Percentiles rank a stretch among this genome's conserved stretches.
phyloP scores from a whole-genome alignment of 345 rosid genomes.

The Aethionema arabicum region DNA sequence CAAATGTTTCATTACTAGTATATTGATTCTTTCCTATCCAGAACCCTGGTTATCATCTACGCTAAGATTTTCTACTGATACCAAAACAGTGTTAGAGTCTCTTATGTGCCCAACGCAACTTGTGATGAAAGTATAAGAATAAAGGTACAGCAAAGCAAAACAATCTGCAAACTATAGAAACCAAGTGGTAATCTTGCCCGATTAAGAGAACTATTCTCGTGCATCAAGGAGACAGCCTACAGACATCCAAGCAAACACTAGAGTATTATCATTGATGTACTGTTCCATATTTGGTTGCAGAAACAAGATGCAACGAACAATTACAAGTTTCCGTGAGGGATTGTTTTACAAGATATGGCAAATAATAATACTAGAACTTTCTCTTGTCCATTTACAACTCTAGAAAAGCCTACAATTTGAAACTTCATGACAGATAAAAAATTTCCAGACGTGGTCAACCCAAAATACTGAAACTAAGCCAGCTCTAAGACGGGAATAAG shows the following conservation, averaged over 20 bases:
- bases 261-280: background rate
- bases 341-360: background rate
- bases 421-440: background rate
- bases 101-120: background rate
- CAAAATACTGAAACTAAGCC: constrained; percentile 14
- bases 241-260: background rate
- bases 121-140: background rate
- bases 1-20: background rate
- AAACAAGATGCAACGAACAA: background rate
- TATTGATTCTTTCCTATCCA: background rate
- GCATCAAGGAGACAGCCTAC: background rate
- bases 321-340: constrained; percentile 1
- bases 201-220: background rate
- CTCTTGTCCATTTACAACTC: background rate
- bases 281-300: background rate
- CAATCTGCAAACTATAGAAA: constrained; percentile 6
- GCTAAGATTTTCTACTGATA: background rate
- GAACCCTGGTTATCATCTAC: background rate
- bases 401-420: background rate
- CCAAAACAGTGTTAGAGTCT: background rate
- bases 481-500: background rate
- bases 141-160: constrained; percentile 5
- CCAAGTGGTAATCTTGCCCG: constrained; percentile 1
- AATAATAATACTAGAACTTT: constrained; percentile 7
- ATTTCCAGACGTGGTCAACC: background rate